These are phyloP conservation scores for Stagonosporopsis vannaccii DNA, from an alignment of 2,329 filamentous ascomycete genomes.

Conservation along the genomic window DNA sequence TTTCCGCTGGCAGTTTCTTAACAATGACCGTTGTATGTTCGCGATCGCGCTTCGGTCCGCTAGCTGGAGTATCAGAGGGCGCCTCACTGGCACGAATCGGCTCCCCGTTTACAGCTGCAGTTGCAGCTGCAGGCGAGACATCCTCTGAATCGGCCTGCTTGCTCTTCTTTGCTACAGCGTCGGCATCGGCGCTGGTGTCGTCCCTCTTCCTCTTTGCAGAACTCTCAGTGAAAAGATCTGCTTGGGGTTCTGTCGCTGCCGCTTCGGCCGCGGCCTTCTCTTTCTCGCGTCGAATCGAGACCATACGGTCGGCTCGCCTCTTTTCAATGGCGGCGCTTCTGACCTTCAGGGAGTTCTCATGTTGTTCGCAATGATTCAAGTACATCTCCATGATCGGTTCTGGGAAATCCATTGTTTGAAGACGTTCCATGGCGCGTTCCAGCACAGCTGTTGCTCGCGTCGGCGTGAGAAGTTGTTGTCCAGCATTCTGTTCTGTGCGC, in stretches of 20 bases:
- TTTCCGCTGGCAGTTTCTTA: slow-evolving; percentile 74
- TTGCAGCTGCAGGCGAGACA: slow-evolving; percentile 11
- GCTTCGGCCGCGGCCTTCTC: slow-evolving; percentile 68
- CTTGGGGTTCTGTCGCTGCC: slow-evolving; percentile 24
- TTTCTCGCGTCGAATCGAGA: slow-evolving; percentile 67
- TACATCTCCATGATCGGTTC: slow-evolving; percentile 79
- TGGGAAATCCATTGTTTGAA: slow-evolving; percentile 74
- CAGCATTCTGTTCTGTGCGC: slow-evolving; percentile 58
- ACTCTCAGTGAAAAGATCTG: slow-evolving; percentile 53
- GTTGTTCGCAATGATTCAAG: slow-evolving; percentile 83
- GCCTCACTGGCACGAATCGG: slow-evolving; percentile 42
- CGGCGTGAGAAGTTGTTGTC: slow-evolving; percentile 64
- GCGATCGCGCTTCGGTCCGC: slow-evolving; percentile 75
- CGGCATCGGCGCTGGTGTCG: slow-evolving; percentile 54
- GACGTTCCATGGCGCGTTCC: slow-evolving; percentile 69
- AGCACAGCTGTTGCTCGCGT: slow-evolving; percentile 78
- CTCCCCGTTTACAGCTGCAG: slow-evolving; percentile 26
- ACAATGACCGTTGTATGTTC: slow-evolving; percentile 89
- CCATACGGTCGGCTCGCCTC: slow-evolving; percentile 62
- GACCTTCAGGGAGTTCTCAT: slow-evolving; percentile 79
- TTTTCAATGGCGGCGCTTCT: slow-evolving; percentile 77
- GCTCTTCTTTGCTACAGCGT: slow-evolving; percentile 71
- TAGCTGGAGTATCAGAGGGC: slow-evolving; percentile 40
- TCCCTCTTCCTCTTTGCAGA: slow-evolving; percentile 76
- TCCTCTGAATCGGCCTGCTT: slow-evolving; percentile 54